Base-by-base conservation (phyloP, 768 basidiomycete genomes). In the Naematelia aurantialba region DNA sequence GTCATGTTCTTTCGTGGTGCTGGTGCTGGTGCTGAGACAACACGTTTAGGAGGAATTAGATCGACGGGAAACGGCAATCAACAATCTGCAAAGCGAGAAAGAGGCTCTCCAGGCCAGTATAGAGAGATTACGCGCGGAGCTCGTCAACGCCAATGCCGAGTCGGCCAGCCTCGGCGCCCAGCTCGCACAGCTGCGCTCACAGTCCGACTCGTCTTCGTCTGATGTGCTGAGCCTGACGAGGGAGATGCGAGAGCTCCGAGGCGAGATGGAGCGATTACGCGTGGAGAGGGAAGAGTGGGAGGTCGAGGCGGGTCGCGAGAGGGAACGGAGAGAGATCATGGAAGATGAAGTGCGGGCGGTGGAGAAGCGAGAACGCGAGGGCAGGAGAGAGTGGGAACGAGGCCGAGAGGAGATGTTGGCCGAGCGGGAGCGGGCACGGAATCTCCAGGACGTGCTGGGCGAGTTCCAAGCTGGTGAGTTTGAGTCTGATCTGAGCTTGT, bases 11-110 rank as follows among this genome's bases (percentile, higher is more conserved):
- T 12, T 44, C 42, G 34, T 24, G 26, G 39, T 31, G 26, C 21
- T 27, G 27, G 30, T 4, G 10, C 10, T 52, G 22, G 4, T 25
- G 21, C 44, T 8, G 12, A 21, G n/a, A 25, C 45, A 30, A 14
- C 10, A 17, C 17, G 17, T 66, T 56, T 80, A 99, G 94, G 96
- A 98, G 85, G 96, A 98, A 82, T 87, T 99, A 45, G 96, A 98
- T 81, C 83, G 91, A 63, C 83, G 90, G 62, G 92, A 92, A 73
- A 86, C 89, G 66, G 82, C 87, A 31, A 83, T 96, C 30, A 88
- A 88, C 58, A 84, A 86, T 60, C 79, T 99, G 25, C 85, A 83
- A 1, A 83, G 82, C 1, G 85, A 91, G 71, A 89, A 87, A 70
- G 87, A 89, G 4, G 86, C 89, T 69, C 81, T 92, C 14, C 74